Percentiles rank a stretch among this genome's conserved stretches.
These are phyloP conservation scores for Hanseniaspora thailandica DNA, from an alignment of 805 yeast species.

Conservation along the genomic window DNA sequence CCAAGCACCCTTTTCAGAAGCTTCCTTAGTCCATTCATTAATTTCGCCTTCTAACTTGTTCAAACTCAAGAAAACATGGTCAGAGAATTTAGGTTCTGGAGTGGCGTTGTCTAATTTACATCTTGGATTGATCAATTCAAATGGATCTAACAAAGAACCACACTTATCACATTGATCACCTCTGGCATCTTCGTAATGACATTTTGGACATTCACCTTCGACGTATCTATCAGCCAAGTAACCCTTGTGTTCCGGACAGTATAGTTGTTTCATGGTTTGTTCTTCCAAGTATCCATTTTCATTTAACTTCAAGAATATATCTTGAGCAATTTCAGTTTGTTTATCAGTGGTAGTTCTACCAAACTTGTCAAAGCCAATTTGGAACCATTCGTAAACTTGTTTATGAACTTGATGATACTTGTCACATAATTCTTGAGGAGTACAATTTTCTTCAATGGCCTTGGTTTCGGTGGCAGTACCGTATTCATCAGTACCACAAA, in stretches of 20 bases:
- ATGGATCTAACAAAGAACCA: conserved; percentile 79
- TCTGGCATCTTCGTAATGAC: conserved; percentile 91
- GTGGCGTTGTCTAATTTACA: conserved; percentile 81
- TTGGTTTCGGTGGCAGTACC: conserved; percentile 99
- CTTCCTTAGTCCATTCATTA: conserved; percentile 56
- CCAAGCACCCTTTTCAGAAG: conserved; percentile 73
- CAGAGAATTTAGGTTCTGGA: conserved; percentile 71
- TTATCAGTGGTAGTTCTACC: conserved; percentile 90
- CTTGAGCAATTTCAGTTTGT: conserved; percentile 94
- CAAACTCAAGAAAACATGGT: conserved; percentile 72
- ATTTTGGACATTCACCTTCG: conserved; percentile 94
- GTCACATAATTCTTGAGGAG: conserved; percentile 82
- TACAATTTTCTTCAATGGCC: conserved; percentile 83
- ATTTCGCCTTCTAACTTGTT: conserved; percentile 74
- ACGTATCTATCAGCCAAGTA: conserved; percentile 93
- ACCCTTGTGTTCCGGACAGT: conserved; percentile 81
- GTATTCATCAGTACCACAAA: conserved; percentile 98
- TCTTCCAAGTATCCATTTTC: conserved; percentile 77
- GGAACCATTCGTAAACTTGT: conserved; percentile 93
- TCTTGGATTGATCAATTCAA: conserved; percentile 86
- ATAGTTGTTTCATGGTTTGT: conserved; percentile 77
- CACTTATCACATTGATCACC: conserved; percentile 99
- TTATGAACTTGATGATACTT: conserved; percentile 79
- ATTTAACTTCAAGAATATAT: conserved; percentile 65
- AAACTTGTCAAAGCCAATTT: conserved; percentile 83